Evolutionary conservation across 2,329 filamentous ascomycete species (phyloP).

Genomic region (Endoconidiophora laricicola): DNA sequence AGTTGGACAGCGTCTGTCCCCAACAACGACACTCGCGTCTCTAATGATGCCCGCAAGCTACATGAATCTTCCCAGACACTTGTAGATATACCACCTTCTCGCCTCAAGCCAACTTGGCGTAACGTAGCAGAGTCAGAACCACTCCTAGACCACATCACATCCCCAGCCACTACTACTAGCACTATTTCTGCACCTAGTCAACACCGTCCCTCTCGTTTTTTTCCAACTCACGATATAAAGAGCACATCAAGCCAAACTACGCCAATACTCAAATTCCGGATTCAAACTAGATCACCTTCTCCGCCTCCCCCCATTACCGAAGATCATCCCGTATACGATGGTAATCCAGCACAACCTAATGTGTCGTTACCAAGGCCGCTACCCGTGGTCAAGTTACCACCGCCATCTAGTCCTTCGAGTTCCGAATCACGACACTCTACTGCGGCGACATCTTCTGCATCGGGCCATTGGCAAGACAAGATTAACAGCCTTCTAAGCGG

Average conservation of each 20-base stretch:
- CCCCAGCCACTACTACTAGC: neutral
- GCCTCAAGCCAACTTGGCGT: conserved; percentile 11
- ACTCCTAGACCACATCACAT: neutral
- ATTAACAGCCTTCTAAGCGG: conserved; percentile 66
- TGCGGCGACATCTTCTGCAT: neutral
- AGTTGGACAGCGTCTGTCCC: neutral
- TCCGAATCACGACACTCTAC: neutral
- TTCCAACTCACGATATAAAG: conserved; percentile 37
- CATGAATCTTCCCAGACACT: neutral
- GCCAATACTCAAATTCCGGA: conserved; percentile 7
- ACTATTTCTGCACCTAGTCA: conserved; percentile 23
- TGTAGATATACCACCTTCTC: conserved; percentile 4
- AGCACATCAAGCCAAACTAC: conserved; percentile 20
- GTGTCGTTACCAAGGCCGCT: conserved; percentile 53
- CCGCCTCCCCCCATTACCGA: conserved; percentile 56
- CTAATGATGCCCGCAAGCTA: no score
- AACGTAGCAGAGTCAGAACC: conserved; percentile 1
- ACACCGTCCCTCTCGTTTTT: conserved; percentile 42
- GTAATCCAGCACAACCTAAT: conserved; percentile 45
- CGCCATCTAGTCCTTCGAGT: conserved; percentile 21
- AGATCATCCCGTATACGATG: conserved; percentile 56
- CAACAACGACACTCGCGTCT: no score
- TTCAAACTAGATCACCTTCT: conserved; percentile 40
- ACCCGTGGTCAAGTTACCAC: conserved; percentile 69
- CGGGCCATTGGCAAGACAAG: conserved; percentile 52